Evolutionary conservation across 2,329 filamentous ascomycete species (phyloP).

Genomic region (Fusarium udum): DNA sequence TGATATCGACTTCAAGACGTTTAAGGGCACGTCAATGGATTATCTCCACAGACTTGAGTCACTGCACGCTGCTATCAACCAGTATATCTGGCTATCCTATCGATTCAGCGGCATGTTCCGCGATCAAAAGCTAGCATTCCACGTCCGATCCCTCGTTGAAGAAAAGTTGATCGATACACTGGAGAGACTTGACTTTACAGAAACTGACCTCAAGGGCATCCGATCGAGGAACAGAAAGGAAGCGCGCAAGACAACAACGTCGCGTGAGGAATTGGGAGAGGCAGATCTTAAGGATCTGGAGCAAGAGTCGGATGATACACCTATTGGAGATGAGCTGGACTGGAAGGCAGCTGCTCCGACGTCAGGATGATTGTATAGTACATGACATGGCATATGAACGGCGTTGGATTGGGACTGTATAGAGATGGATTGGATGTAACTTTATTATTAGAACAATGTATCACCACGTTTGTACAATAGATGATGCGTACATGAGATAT

Average conservation of each 20-base stretch:
- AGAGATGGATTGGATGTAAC: constrained; percentile 20
- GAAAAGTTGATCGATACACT: constrained; percentile 67
- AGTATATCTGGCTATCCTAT: constrained; percentile 95
- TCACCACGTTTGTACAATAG: constrained; percentile 27
- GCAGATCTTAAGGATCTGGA: constrained; percentile 22
- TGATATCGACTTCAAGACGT: constrained; percentile 65
- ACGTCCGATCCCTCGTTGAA: constrained; percentile 82
- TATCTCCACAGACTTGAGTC: constrained; percentile 77
- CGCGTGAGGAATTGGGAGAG: constrained; percentile 24
- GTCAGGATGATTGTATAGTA: constrained; percentile 19
- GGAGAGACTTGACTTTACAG: constrained; percentile 61
- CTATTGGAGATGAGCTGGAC: constrained; percentile 17
- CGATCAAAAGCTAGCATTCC: constrained; percentile 77
- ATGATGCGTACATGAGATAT: neutral
- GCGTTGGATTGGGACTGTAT: neutral
- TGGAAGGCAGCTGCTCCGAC: constrained; percentile 9
- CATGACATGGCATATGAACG: neutral
- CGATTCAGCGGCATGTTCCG: constrained; percentile 84
- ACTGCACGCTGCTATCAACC: constrained; percentile 82
- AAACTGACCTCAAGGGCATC: constrained; percentile 45
- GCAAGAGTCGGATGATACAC: constrained; percentile 32
- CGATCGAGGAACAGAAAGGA: constrained; percentile 38
- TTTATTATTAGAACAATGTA: constrained; percentile 27
- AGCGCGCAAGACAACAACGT: constrained; percentile 27
- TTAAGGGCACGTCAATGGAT: constrained; percentile 51